These are phyloP conservation scores for Cucumis variabilis DNA, from an alignment of 331 rosid species.

Conservation along the genomic window DNA sequence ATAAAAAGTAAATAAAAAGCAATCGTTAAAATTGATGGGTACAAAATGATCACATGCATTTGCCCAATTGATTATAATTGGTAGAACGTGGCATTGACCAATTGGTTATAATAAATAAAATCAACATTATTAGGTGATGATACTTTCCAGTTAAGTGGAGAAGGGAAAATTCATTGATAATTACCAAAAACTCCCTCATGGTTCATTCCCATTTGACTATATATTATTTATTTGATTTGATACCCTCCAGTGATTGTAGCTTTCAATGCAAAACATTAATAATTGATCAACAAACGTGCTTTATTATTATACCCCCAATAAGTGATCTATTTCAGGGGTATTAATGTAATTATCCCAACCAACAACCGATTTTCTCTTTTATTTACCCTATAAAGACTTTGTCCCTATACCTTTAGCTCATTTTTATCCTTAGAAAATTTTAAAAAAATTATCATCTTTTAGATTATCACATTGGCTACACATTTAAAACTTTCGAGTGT, in stretches of 20 bases:
- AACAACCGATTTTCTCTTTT: background rate
- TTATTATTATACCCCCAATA: background rate
- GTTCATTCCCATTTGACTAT: background rate
- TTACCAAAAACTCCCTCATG: background rate
- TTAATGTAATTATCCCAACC: background rate
- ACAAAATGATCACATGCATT: background rate
- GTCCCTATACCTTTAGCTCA: too few relatives aligned
- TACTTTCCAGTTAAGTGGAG: background rate
- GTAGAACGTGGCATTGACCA: background rate
- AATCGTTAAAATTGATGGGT: background rate
- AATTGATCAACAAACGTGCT: constrained; percentile 22
- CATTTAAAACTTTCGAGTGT: too few relatives aligned
- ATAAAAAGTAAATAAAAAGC: background rate
- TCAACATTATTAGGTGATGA: background rate
- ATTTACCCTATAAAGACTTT: too few relatives aligned
- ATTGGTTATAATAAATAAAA: background rate
- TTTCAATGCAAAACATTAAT: constrained; percentile 7
- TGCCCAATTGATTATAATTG: background rate
- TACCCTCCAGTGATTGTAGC: constrained; percentile 18
- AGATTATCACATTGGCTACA: too few relatives aligned
- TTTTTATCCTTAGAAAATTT: too few relatives aligned
- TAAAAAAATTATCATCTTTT: too few relatives aligned
- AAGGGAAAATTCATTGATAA: background rate
- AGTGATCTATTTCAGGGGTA: background rate
- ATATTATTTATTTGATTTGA: background rate